Percentiles rank a stretch among this genome's conserved stretches.
Evolutionary conservation across 2,329 filamentous ascomycete genomes (phyloP).

Genomic region (Alternaria consortialis): DNA sequence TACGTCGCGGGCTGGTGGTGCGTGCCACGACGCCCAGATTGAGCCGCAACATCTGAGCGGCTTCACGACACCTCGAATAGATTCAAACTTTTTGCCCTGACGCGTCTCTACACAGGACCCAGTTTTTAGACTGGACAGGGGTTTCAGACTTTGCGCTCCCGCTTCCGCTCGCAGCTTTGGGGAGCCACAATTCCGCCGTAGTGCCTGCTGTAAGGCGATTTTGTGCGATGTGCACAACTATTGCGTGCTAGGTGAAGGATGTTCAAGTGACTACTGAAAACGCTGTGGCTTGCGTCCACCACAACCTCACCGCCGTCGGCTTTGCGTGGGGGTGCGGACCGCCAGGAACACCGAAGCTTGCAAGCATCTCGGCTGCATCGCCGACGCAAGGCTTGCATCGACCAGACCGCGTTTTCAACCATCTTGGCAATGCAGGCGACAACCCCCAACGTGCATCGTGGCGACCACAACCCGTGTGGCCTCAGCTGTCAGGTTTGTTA

Average conservation of each 20-base stretch:
- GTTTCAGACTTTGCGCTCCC: constrained; percentile 18
- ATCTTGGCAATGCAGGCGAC: constrained; percentile 3
- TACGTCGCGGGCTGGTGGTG: constrained; percentile 18
- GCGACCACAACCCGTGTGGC: constrained; percentile 12
- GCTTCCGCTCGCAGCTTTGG: constrained; percentile 6
- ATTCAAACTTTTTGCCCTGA: constrained; percentile 15
- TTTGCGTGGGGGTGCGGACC: constrained; percentile 3
- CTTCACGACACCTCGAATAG: constrained; percentile 2
- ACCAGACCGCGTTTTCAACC: constrained; percentile 8
- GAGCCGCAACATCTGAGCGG: constrained; percentile 14
- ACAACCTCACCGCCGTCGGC: constrained; percentile 4
- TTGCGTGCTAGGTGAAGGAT: constrained; percentile 6
- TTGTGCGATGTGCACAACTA: constrained; percentile 16
- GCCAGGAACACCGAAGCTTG: constrained; percentile 10
- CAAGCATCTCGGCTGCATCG: constrained; percentile 9
- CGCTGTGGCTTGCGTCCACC: constrained; percentile 7
- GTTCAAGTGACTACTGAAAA: constrained; percentile 1
- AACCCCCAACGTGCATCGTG: constrained; percentile 4
- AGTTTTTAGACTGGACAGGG: constrained; percentile 19
- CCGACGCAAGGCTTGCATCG: constrained; percentile 8
- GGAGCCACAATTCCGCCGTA: constrained; percentile 19
- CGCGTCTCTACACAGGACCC: constrained; percentile 15
- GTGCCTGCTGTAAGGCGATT: constrained; percentile 14
- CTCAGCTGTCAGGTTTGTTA: neutral
- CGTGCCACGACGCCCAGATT: constrained; percentile 9